phyloP scores from a whole-genome alignment of 73 alveolate genomes.

The Tetrahymena borealis region DNA sequence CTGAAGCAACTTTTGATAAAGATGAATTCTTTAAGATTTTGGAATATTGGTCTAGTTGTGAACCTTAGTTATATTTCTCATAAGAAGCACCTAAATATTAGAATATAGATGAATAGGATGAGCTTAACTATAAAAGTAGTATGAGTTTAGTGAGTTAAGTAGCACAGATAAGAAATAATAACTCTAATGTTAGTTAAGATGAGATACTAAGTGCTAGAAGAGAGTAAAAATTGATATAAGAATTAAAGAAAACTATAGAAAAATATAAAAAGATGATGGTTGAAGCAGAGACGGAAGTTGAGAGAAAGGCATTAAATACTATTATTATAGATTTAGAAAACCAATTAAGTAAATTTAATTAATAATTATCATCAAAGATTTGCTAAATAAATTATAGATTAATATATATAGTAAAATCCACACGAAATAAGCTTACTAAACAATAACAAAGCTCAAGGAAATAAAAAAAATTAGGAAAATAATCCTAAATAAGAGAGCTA shows the following conservation, averaged over 20 bases:
- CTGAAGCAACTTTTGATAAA: not conserved
- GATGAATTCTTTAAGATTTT: not conserved
- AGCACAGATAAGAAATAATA: not conserved
- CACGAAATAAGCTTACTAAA: not conserved
- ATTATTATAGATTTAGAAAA: not conserved
- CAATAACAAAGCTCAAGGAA: not conserved
- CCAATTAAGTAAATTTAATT: not conserved
- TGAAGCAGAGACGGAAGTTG: not conserved
- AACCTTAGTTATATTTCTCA: not conserved
- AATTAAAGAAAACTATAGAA: not conserved
- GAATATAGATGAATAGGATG: not conserved
- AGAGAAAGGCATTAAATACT: not conserved
- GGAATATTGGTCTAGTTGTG: not conserved
- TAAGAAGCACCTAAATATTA: not conserved
- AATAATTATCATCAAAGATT: not conserved
- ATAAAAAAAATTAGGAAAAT: not conserved
- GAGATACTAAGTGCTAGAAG: not conserved
- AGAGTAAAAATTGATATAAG: not conserved
- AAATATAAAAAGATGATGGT: not conserved
- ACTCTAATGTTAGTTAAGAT: not conserved
- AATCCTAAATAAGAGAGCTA: not conserved
- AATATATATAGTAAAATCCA: not conserved
- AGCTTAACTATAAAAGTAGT: not conserved
- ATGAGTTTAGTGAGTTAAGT: not conserved
- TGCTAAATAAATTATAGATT: not conserved